Conservation (phyloP, 805 yeast genomes). For the Kuraishia cidri region DNA sequence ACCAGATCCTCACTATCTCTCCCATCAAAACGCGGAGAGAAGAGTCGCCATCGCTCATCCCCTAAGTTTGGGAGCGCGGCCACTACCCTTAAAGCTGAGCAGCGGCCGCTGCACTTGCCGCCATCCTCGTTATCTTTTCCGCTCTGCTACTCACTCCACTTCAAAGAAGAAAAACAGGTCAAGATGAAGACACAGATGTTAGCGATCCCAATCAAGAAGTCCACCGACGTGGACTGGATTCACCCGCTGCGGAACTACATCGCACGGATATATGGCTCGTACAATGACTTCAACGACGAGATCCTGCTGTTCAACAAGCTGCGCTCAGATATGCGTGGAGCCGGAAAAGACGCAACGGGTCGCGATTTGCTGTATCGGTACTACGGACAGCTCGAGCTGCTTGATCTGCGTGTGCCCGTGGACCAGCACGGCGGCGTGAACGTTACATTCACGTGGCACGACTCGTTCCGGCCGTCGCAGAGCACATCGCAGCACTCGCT, state of each 20-base stretch:
- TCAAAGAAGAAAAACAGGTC: too few relatives aligned
- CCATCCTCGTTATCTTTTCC: too few relatives aligned
- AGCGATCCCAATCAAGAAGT: conserved; percentile 26
- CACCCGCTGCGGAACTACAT: conserved; percentile 52
- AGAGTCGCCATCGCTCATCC: too few relatives aligned
- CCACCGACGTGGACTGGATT: conserved; percentile 60
- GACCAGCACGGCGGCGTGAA: conserved; percentile 38
- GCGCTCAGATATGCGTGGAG: conserved; percentile 51
- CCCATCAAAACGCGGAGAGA: too few relatives aligned
- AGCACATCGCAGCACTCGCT: conserved; percentile 64
- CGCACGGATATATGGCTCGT: conserved; percentile 51
- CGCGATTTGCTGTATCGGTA: conserved; percentile 55
- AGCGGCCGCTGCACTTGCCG: too few relatives aligned
- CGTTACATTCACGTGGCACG: conserved; percentile 71
- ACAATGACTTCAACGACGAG: conserved; percentile 49
- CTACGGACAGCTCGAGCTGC: conserved; percentile 72
- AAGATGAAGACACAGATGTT: conserved; percentile 16
- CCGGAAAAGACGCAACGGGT: conserved; percentile 27
- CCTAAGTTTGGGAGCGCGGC: too few relatives aligned
- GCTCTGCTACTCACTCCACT: too few relatives aligned
- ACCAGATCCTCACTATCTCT: too few relatives aligned
- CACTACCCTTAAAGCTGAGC: too few relatives aligned
- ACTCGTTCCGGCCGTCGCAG: conserved; percentile 47
- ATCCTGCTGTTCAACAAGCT: conserved; percentile 43
- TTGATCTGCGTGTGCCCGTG: conserved; percentile 71